Conservation (phyloP, 176 grass and related monocot genomes). For the Paspalum notatum region DNA sequence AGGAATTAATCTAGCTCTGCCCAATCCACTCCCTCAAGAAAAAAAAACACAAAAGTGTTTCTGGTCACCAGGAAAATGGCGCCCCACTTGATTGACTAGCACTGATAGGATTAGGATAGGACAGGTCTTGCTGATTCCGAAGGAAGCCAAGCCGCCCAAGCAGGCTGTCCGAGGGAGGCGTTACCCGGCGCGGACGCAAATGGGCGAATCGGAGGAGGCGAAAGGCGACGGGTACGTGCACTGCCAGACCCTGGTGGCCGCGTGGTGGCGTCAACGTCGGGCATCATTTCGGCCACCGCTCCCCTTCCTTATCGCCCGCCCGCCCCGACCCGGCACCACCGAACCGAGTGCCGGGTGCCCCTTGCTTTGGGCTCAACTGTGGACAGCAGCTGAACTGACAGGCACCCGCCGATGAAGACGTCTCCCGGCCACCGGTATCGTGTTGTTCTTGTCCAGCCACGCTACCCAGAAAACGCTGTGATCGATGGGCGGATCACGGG, state of each 20-base stretch:
- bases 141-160: not conserved
- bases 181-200: slow-evolving; percentile 9
- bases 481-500: not conserved
- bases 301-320: not conserved
- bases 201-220: not conserved
- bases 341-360: not conserved
- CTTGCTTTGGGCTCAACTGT: slow-evolving; percentile 29
- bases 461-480: not conserved
- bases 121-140: not conserved
- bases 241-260: not conserved
- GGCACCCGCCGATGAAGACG: slow-evolving; percentile 17
- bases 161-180: slow-evolving; percentile 10
- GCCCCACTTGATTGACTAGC: not conserved
- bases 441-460: not conserved
- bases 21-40: not conserved
- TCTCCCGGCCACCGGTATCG: not conserved
- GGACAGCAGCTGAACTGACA: slow-evolving; percentile 2
- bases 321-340: not conserved
- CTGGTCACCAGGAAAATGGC: not conserved
- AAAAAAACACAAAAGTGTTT: not conserved
- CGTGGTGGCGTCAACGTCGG: slow-evolving; percentile 41
- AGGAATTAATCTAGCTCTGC: not conserved
- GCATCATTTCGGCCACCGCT: slow-evolving; percentile 20
- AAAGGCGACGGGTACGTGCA: not conserved
- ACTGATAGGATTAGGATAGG: not conserved